A percentile compares a stretch with the other conserved stretches of the same genome.
Evolutionary conservation across 2,329 filamentous ascomycete genomes (phyloP).

Genomic region (Fusarium tuaranense): DNA sequence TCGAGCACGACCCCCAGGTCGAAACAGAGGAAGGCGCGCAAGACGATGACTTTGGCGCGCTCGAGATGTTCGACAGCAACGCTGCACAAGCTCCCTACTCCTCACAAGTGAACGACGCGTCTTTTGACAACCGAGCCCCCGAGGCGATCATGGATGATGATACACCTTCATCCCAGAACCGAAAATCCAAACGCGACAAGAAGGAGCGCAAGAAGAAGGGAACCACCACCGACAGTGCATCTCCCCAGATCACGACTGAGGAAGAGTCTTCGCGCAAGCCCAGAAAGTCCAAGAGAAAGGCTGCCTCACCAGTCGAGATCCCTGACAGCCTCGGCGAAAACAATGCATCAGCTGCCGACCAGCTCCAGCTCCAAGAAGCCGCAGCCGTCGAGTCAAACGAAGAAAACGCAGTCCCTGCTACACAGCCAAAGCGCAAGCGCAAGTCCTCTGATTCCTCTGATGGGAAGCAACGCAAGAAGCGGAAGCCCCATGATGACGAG

Average conservation of each 20-base stretch:
- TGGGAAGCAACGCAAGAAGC: conserved; percentile 51
- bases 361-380: conserved; percentile 20
- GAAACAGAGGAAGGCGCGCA: conserved; percentile 37
- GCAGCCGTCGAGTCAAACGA: conserved; percentile 30
- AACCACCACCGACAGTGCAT: conserved; percentile 27
- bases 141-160: conserved; percentile 48
- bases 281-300: conserved; percentile 44
- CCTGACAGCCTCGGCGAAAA: conserved; percentile 33
- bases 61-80: conserved; percentile 56
- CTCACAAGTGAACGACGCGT: conserved; percentile 38
- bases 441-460: conserved; percentile 46
- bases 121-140: conserved; percentile 40
- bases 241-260: conserved; percentile 24
- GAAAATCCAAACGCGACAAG: conserved; percentile 49
- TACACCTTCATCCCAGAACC: conserved; percentile 27
- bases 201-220: conserved; percentile 47
- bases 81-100: conserved; percentile 46
- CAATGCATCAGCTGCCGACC: conserved; percentile 11
- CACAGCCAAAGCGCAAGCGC: conserved; percentile 50
- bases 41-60: conserved; percentile 50
- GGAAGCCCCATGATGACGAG: conserved; percentile 41
- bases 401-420: conserved; percentile 30
- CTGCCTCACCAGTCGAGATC: conserved; percentile 29
- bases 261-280: conserved; percentile 39
- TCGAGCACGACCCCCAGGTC: conserved; percentile 38